phyloP scores from a whole-genome alignment of 164 flowering plant species.

The Sedum album region DNA sequence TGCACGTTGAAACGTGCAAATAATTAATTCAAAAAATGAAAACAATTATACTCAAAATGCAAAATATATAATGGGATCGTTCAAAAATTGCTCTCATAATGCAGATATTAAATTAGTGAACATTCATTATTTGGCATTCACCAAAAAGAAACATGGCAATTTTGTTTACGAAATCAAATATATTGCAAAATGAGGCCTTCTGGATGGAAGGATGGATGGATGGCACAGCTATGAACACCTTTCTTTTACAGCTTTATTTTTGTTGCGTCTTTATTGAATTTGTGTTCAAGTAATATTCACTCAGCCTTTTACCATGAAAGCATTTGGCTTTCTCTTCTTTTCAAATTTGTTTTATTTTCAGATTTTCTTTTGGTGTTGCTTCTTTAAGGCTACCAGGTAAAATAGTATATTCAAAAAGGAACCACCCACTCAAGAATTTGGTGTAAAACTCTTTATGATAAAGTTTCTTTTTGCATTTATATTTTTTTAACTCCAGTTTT shows the following conservation, averaged over 20 bases:
- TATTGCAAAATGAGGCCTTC: not conserved
- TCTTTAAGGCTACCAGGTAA: too few relatives aligned
- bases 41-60: too few relatives aligned
- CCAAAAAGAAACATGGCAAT: too few relatives aligned
- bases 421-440: not conserved
- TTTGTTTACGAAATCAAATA: not conserved
- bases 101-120: too few relatives aligned
- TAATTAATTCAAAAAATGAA: too few relatives aligned
- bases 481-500: not conserved
- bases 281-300: too few relatives aligned
- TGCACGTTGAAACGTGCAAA: too few relatives aligned
- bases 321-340: not conserved
- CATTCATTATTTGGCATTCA: too few relatives aligned
- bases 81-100: too few relatives aligned
- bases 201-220: not conserved
- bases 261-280: conserved; percentile 1
- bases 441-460: not conserved
- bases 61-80: too few relatives aligned
- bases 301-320: too few relatives aligned
- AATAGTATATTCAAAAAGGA: too few relatives aligned
- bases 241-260: not conserved
- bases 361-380: not conserved
- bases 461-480: not conserved
- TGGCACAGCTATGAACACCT: not conserved
- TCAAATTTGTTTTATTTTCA: not conserved